Base-by-base conservation (phyloP, 108 stramenopile genomes). In the Fragilariopsis cylindrus region DNA sequence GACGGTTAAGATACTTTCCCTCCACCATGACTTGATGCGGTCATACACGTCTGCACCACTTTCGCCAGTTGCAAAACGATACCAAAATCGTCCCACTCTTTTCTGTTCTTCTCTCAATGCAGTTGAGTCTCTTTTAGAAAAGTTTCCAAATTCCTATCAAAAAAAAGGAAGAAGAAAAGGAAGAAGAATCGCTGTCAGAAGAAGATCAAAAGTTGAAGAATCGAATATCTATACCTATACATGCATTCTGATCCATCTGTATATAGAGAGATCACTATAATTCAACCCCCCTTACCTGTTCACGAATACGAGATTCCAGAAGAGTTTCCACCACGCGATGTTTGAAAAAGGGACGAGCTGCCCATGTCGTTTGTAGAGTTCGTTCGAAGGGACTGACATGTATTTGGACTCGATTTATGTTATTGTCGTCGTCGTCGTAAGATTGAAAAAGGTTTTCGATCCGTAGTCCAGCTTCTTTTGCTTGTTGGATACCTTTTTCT, bases 321-420 rank as follows among this genome's bases (percentile, higher is more conserved):
- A 76, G 66, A 0, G 79, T 77, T n/a, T 18, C 5, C 3, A 82
- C 77, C 44, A 82, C 46, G 47, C 77, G 48, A 73, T 67, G 71
- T 18, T 63, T 74, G 71, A 75, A 81, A 45, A 43, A 47, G 9
- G 68, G 70, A 12, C 77, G 54, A 69, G 69, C 49, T 7, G 52
- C 55, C 52, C 47, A 39, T n/a, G 78, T 43, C 42, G 88, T 87
- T 74, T 87, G 78, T 16, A 81, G 67, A 12, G 82, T 81, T 21
- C 88, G 65, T 19, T 81, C 82, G 75, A 82, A 90, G 8, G 88
- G 88, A 7, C 86, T 87, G 8, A 84, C 69, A 45, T 85, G 49
- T 53, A 87, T 66, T 12, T 80, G 70, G 1, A 81, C 80, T 16
- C 76, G 62, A 5, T 39, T 43, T 11, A 78, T 78, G 49, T 16